These are phyloP conservation scores for Balansia obtecta DNA, from an alignment of 2,329 filamentous ascomycete species.

Conservation along the genomic window DNA sequence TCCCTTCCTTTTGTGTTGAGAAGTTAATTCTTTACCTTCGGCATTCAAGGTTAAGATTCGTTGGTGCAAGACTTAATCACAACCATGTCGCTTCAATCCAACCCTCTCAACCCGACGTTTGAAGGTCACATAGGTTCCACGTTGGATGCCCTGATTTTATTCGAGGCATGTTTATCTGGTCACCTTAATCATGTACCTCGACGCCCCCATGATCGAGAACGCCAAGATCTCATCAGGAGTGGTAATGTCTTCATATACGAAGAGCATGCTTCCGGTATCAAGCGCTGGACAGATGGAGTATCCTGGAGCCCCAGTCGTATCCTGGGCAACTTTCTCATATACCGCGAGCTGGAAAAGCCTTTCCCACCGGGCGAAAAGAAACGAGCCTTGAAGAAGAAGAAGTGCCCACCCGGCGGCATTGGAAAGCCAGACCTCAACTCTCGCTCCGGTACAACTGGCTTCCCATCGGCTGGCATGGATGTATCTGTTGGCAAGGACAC, in stretches of 20 bases:
- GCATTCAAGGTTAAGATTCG: not conserved
- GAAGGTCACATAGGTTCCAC: conserved; percentile 56
- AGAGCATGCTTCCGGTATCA: conserved; percentile 81
- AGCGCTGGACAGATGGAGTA: conserved; percentile 86
- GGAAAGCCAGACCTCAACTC: conserved; percentile 19
- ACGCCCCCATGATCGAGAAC: conserved; percentile 76
- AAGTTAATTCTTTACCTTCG: not conserved
- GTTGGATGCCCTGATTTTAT: conserved; percentile 64
- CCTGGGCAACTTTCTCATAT: conserved; percentile 73
- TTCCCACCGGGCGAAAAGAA: conserved; percentile 80
- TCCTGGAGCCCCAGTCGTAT: conserved; percentile 86
- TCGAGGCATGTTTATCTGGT: conserved; percentile 66
- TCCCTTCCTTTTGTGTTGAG: too few relatives aligned
- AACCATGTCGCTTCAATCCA: conserved; percentile 5
- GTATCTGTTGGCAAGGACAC: conserved; percentile 14
- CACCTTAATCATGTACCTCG: conserved; percentile 64
- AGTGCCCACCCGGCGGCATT: conserved; percentile 23
- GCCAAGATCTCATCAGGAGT: conserved; percentile 63
- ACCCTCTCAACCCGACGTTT: conserved; percentile 48
- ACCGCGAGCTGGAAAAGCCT: conserved; percentile 66
- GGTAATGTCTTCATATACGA: conserved; percentile 88
- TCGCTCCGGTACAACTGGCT: conserved; percentile 11
- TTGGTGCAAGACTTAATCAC: not conserved
- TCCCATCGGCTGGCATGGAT: conserved; percentile 4
- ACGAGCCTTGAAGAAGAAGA: conserved; percentile 61